Evolutionary conservation across 805 yeast genomes (phyloP).

Genomic region (Kodamaea leandrae): DNA sequence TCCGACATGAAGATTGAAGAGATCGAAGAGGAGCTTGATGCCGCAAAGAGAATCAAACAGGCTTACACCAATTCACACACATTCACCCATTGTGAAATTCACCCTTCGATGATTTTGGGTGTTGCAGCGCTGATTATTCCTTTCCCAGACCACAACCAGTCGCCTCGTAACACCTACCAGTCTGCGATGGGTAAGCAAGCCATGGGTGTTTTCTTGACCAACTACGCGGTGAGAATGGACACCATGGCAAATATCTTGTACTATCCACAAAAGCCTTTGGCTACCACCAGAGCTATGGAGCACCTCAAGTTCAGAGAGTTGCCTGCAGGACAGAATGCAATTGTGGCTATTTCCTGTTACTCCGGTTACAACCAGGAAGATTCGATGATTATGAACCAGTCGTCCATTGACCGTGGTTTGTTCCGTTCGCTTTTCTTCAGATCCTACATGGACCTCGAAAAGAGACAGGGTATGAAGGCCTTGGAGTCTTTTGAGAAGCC

Average conservation of each 20-base stretch:
- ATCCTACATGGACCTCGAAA: constrained; percentile 97
- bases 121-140: constrained; percentile 99
- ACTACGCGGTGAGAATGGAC: constrained; percentile 96
- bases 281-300: constrained; percentile 98
- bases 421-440: constrained; percentile 95
- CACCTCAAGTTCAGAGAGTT: constrained; percentile 93
- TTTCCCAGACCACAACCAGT: constrained; percentile 99
- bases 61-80: constrained; percentile 60
- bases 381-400: constrained; percentile 99
- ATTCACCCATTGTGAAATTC: constrained; percentile 98
- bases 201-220: constrained; percentile 97
- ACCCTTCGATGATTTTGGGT: constrained; percentile 97
- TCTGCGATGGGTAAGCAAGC: constrained; percentile 99
- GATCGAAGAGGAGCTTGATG: constrained; percentile 47
- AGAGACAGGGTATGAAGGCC: constrained; percentile 97
- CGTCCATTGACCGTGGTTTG: constrained; percentile 93
- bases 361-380: constrained; percentile 99
- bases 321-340: constrained; percentile 98
- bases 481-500: constrained; percentile 98
- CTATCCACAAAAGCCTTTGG: constrained; percentile 97
- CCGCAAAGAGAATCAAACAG: constrained; percentile 85
- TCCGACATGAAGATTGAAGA: constrained; percentile 40
- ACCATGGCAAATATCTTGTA: constrained; percentile 98
- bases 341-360: constrained; percentile 97
- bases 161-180: constrained; percentile 98